Evolutionary conservation across 139 green algal species (phyloP), one percentile per base, ranked within the genome.

Genomic region (Picochlorum sp.): DNA sequence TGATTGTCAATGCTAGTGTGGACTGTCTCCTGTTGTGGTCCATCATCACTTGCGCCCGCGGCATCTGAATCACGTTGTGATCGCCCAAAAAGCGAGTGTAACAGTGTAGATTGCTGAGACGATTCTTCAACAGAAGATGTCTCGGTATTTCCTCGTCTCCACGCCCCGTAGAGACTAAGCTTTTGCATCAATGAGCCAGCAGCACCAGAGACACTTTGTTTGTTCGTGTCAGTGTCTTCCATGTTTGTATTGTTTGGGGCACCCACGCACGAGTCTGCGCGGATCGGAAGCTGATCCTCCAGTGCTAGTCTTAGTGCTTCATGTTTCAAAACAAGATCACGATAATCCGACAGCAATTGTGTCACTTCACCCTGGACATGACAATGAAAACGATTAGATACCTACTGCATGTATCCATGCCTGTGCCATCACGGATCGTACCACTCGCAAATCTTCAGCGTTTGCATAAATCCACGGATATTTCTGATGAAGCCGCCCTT

Each of bases 271-370:
- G 8, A 41, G 15, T 59, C 51, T 34, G 23, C 51, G 14, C 13
- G 26, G 4, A 38, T 59, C n/a, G 21, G 21, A 30, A 77, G 55
- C 63, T 77, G 70, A 34, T 71, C 32, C 59, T 69, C 26, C 24
- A 77, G 21, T 28, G 64, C 11, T 16, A 45, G 60, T 13, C 63
- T 51, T 21, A 78, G 62, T 6, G 66, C 71, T 44, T 78, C 71
- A 38, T 68, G 72, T 34, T 64, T 57, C 14, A 78, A 51, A 61
- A 70, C 49, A 23, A 74, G 60, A 28, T 69, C 65, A 37, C 95
- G 95, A 79, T 96, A 94, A 7, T 67, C 63, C 15, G 49, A 34
- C 45, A 96, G 73, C 66, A 96, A 73, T 28, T 62, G 30, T 1
- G 61, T 32, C 24, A 95, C 85, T n/a, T 96, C 85, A 1, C 62